Percentiles rank a stretch among this genome's conserved stretches.
Conservation (phyloP, 371 early-diverging fungal genomes). For the Mucor ambiguus region DNA sequence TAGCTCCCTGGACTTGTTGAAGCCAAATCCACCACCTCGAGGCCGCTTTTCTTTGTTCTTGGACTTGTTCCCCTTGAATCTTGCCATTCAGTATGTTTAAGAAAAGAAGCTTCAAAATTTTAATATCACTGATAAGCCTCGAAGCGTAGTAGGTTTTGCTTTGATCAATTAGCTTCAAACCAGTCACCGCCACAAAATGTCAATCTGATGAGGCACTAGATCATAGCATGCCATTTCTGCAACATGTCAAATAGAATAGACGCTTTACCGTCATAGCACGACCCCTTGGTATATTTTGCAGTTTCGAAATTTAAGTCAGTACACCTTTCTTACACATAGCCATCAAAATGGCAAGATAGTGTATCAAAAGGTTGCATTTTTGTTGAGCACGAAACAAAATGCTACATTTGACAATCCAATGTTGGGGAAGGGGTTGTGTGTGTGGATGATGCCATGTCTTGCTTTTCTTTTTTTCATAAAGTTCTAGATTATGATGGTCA, state of each 20-base stretch:
- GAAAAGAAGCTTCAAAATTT: not conserved
- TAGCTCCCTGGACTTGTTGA: not conserved
- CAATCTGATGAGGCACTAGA: not conserved
- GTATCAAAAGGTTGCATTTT: not conserved
- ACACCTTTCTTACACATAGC: not conserved
- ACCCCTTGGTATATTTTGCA: not conserved
- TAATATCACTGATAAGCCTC: not conserved
- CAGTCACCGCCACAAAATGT: not conserved
- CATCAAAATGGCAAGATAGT: not conserved
- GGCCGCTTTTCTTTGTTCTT: conserved; percentile 2
- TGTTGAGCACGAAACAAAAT: not conserved
- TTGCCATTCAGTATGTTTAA: not conserved
- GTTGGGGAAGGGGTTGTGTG: not conserved
- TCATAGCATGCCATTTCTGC: not conserved
- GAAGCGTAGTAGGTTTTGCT: not conserved
- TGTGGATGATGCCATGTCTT: not conserved
- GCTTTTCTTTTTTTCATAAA: not conserved
- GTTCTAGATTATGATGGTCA: not conserved
- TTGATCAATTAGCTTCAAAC: not conserved
- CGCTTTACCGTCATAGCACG: not conserved
- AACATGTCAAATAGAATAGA: not conserved
- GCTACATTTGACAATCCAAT: not conserved
- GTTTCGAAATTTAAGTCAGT: not conserved
- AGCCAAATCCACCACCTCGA: conserved; percentile 12
- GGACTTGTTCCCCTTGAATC: conserved; percentile 4